Conservation (phyloP, 495 filamentous ascomycete genomes). For the Neurospora sp. region DNA sequence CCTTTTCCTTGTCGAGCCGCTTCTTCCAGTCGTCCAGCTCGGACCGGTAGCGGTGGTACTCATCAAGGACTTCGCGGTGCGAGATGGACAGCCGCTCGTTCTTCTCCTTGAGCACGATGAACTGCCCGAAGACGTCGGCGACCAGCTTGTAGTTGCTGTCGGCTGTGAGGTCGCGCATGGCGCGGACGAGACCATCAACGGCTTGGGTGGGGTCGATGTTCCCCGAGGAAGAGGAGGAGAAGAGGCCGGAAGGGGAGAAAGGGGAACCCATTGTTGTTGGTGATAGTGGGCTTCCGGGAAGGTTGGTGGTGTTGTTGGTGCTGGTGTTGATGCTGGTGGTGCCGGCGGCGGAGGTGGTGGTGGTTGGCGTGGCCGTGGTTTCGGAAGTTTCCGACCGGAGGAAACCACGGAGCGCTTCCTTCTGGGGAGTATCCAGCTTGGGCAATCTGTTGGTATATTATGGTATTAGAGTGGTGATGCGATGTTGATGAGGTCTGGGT, state of each 20-base stretch:
- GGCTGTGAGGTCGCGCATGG: conserved; percentile 26
- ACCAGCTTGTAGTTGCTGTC: conserved; percentile 31
- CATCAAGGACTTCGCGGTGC: conserved; percentile 23
- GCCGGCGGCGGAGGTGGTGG: not conserved
- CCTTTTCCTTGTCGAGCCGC: conserved; percentile 17
- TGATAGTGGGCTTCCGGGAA: not conserved
- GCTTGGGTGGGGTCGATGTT: conserved; percentile 16
- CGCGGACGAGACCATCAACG: conserved; percentile 26
- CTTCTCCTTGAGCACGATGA: conserved; percentile 28
- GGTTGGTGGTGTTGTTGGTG: not conserved
- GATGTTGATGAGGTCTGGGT: not conserved
- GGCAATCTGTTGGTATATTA: not conserved
- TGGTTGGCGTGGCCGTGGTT: not conserved
- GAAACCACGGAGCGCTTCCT: not conserved
- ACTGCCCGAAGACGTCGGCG: conserved; percentile 29
- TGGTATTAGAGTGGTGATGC: not conserved
- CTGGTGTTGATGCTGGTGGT: not conserved
- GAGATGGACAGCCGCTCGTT: conserved; percentile 24
- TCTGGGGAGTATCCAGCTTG: not conserved
- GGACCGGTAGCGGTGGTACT: conserved; percentile 26
- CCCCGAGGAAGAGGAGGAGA: not conserved
- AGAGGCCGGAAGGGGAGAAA: not conserved
- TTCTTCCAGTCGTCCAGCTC: conserved; percentile 23
- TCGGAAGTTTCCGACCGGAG: not conserved
- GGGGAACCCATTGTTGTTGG: not conserved